These are phyloP conservation scores for Fusarium newnesense DNA, from an alignment of 2,329 filamentous ascomycete genomes.

Conservation along the genomic window DNA sequence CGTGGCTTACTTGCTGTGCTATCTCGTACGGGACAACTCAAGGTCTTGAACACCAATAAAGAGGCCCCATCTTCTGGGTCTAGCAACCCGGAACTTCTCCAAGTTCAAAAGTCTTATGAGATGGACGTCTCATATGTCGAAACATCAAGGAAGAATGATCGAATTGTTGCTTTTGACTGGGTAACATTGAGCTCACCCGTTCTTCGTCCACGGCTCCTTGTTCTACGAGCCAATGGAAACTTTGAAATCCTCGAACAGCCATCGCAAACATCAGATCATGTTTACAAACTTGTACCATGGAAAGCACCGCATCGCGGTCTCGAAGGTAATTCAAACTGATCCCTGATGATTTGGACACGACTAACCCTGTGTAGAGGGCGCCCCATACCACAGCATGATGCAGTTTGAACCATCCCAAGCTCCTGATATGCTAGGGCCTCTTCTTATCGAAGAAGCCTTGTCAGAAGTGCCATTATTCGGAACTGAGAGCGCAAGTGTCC, in stretches of 20 bases:
- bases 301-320: slow-evolving; percentile 66
- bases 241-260: slow-evolving; percentile 73
- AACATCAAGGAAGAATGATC: slow-evolving; percentile 63
- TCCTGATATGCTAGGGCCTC: slow-evolving; percentile 62
- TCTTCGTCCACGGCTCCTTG: slow-evolving; percentile 67
- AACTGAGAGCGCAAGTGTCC: slow-evolving; percentile 57
- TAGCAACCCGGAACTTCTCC: slow-evolving; percentile 67
- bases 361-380: slow-evolving; percentile 54
- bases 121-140: slow-evolving; percentile 69
- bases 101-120: slow-evolving; percentile 69
- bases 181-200: slow-evolving; percentile 66
- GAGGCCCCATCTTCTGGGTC: slow-evolving; percentile 59
- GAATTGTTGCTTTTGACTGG: slow-evolving; percentile 76
- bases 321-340: slow-evolving; percentile 54
- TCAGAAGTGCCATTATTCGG: slow-evolving; percentile 68
- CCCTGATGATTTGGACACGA: neutral
- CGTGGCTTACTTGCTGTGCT: slow-evolving; percentile 70
- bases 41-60: slow-evolving; percentile 67
- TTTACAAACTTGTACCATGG: slow-evolving; percentile 71
- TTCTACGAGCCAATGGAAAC: slow-evolving; percentile 67
- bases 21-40: slow-evolving; percentile 71
- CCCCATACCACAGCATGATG: slow-evolving; percentile 66
- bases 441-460: slow-evolving; percentile 64
- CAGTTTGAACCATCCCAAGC: slow-evolving; percentile 66
- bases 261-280: slow-evolving; percentile 65